Conservation (phyloP, 441 rosid genomes). For the Croton setiger region DNA sequence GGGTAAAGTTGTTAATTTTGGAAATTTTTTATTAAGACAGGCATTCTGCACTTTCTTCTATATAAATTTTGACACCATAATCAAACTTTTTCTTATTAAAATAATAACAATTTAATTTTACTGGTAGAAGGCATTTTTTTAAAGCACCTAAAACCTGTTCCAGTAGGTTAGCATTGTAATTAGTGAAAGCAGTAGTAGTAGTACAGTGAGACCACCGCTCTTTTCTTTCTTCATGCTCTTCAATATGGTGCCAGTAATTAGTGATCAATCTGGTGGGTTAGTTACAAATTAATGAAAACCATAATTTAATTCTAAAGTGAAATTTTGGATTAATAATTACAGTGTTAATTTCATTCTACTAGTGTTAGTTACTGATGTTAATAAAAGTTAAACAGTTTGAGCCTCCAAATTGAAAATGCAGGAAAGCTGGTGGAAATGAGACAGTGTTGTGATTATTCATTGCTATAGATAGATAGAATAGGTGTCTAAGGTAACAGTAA, state of each 20-base stretch:
- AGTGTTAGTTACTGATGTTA: too few relatives aligned
- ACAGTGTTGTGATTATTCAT: not conserved
- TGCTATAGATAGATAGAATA: not conserved
- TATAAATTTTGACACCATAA: constrained; percentile 3
- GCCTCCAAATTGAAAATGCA: not conserved
- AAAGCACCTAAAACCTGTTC: constrained; percentile 11
- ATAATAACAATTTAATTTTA: not conserved
- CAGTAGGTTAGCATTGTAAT: constrained; percentile 54
- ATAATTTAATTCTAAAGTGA: too few relatives aligned
- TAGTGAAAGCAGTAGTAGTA: constrained; percentile 39
- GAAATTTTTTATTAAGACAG: constrained; percentile 13
- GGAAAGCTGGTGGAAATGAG: not conserved
- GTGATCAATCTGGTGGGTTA: too few relatives aligned
- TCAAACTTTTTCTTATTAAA: constrained; percentile 1
- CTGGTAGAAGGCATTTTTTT: constrained; percentile 6
- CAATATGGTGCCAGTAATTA: too few relatives aligned
- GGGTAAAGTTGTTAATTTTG: constrained; percentile 14
- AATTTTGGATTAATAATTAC: too few relatives aligned
- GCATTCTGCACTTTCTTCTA: constrained; percentile 14
- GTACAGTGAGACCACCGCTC: constrained; percentile 22
- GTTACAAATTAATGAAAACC: too few relatives aligned
- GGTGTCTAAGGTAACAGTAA: not conserved
- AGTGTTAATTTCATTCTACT: too few relatives aligned
- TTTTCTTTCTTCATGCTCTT: constrained; percentile 27
- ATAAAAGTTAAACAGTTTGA: not conserved